Base-by-base conservation (phyloP, 2,329 filamentous ascomycete genomes). In the Hypocrella siamensis region DNA sequence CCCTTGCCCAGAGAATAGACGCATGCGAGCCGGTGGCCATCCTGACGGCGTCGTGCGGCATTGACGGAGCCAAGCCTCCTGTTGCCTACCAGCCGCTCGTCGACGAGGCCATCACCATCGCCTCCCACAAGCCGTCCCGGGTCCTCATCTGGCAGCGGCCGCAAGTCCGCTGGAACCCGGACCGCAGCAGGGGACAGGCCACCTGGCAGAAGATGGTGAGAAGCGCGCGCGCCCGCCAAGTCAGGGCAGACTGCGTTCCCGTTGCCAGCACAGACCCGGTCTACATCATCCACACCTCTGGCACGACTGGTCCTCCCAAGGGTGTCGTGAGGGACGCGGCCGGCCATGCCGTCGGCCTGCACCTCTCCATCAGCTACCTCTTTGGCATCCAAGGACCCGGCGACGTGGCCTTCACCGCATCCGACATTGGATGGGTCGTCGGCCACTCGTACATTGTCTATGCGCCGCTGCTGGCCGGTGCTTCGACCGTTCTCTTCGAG, bases 281-380 rank as follows among this genome's bases (percentile, higher is more conserved):
- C n/a, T 93, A 94, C 53, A 80, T 92, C 42, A 92, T 93, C 35
- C 88, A 93, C 49, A 93, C 84, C 1, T 83, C 76, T 31, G 75
- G 83, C 10, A 92, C 84, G 0, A 92, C 83, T 0, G 83, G 83
- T 2, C 53, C 75, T 6, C 84, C 84, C 0, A 93, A 93, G 54
- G 84, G 84, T 1, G 83, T 93, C 0, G 52, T 90, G 12, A 67
- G 86, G 26, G 78, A 90, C 47, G 80, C 82, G 2, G 85, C 79
- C 3, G 86, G 86, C 2, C 84, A 93, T 52, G 84, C 83, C 1
- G 86, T 93, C 1, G 84, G 84, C 0, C 58, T 94, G 19, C 74
- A 85, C 41, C 62, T 93, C 19, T 84, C 79, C 9, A 83, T 93
- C 42, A 74, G 75, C 46, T 86, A 88, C 43, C 57, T 92, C 4